These are phyloP conservation scores for Berberis thunbergii DNA, from an alignment of 164 flowering plant genomes.

Conservation along the genomic window DNA sequence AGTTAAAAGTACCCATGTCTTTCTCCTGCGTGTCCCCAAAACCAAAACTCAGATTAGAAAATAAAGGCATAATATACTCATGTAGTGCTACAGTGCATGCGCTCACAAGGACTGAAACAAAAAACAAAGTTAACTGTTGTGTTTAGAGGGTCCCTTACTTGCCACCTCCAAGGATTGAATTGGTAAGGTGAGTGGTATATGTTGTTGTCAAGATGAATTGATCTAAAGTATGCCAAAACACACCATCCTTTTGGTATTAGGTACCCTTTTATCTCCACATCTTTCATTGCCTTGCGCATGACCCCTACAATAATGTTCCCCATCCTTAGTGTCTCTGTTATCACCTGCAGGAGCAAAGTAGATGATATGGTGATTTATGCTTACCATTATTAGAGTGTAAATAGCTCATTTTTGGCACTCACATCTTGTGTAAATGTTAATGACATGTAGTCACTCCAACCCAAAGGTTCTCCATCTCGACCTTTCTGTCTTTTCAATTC, in stretches of 20 bases:
- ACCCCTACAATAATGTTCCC: slow-evolving; percentile 91
- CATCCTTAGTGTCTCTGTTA: slow-evolving; percentile 82
- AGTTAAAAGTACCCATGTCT: slow-evolving; percentile 43
- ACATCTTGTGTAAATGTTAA: slow-evolving; percentile 79
- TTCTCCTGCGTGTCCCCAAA: slow-evolving; percentile 34
- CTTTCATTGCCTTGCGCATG: slow-evolving; percentile 82
- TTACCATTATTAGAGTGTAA: background rate
- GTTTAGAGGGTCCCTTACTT: slow-evolving; percentile 33
- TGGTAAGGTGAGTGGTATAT: slow-evolving; percentile 57
- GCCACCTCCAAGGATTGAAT: slow-evolving; percentile 98
- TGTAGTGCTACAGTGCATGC: no score
- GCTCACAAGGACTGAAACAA: no score
- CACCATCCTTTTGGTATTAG: slow-evolving; percentile 87
- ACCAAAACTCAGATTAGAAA: background rate
- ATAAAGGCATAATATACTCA: no score
- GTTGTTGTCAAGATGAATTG: slow-evolving; percentile 79
- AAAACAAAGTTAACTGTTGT: no score
- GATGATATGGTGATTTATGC: background rate
- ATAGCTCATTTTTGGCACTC: slow-evolving; percentile 15
- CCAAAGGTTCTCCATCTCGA: slow-evolving; percentile 33
- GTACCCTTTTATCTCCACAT: slow-evolving; percentile 73
- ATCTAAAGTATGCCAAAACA: slow-evolving; percentile 67
- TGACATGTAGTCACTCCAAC: slow-evolving; percentile 65
- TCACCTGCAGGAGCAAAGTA: slow-evolving; percentile 46
- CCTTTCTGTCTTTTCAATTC: slow-evolving; percentile 47